Base-by-base conservation (phyloP, 2,329 filamentous ascomycete genomes). In the Chaetomiaceae sp. region DNA sequence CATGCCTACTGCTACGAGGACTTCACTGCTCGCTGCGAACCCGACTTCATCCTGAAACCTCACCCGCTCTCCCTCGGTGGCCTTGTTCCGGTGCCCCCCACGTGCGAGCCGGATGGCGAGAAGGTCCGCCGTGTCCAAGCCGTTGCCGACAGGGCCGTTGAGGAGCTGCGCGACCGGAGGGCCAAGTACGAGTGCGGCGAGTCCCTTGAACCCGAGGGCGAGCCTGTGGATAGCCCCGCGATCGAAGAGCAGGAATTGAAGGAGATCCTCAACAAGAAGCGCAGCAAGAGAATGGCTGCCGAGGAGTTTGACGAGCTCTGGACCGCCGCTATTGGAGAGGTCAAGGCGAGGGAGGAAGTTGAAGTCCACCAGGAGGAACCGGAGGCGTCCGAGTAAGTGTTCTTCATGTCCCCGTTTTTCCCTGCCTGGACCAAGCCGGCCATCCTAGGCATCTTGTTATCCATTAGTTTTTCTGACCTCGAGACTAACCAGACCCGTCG, bases 21-120 rank as follows among this genome's bases (percentile, higher is more conserved):
- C 53, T 84, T 93, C 56, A 77, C 83, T 30, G 87, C 87, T 8
- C 78, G 80, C 21, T 99, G 93, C 68, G 90, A 96, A 60, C 77
- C 80, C 46, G 93, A 92, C 64, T 99, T 95, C 63, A 79, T 99
- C 41, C 76, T 93, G 33, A 86, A 87, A 62, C 81, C 83, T 1
- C 92, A 97, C 65, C 91, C 92, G 1, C 74, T 97, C 19, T 86
- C 90, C 0, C 66, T 96, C 0, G 83, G 85, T 43, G 91, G 93
- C 0, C 64, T 95, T 3, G 64, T 97, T 5, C 93, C 93, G 7
- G 72, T 99, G 8, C 83, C 91, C 5, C 92, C 95, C 1, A 91
- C 89, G 4, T 99, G 93, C 68, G 92, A 96, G 69, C 87, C 93
- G 0, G 95, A 99, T 67, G 90, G 90, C 54, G 89, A 95, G 63